These are phyloP conservation scores for Sarcocystis neurona DNA, from an alignment of 169 alveolate genomes.

Conservation along the genomic window DNA sequence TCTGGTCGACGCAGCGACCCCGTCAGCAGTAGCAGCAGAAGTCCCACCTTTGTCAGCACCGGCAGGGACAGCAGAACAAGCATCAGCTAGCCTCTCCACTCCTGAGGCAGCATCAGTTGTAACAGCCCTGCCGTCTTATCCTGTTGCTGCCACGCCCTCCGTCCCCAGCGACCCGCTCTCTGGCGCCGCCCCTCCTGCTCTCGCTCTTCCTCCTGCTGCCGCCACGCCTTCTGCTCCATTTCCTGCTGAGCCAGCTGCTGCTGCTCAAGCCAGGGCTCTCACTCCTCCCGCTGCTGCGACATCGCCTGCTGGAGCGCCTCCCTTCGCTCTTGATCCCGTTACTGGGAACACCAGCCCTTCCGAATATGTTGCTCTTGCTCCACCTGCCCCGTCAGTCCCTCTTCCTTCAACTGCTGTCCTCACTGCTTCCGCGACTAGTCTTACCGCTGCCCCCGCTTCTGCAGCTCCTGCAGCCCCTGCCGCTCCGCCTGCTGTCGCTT, in stretches of 20 bases:
- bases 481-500: background rate
- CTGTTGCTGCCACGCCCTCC: background rate
- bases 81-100: background rate
- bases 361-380: background rate
- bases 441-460: background rate
- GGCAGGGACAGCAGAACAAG: no score
- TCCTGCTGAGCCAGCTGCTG: background rate
- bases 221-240: background rate
- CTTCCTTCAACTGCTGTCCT: background rate
- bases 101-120: background rate
- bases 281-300: background rate
- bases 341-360: background rate
- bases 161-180: background rate
- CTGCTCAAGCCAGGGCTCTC: background rate
- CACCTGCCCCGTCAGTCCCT: background rate
- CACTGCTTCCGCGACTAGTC: background rate
- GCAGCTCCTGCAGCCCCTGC: slow-evolving; percentile 8
- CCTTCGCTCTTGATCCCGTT: background rate
- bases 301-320: background rate
- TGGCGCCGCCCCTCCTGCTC: background rate
- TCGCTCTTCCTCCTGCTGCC: background rate
- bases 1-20: no score
- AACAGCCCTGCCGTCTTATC: background rate
- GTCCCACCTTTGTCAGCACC: no score
- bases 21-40: no score